phyloP scores from a whole-genome alignment of 192 early-diverging fungal species.

The Umbelopsis vinacea region DNA sequence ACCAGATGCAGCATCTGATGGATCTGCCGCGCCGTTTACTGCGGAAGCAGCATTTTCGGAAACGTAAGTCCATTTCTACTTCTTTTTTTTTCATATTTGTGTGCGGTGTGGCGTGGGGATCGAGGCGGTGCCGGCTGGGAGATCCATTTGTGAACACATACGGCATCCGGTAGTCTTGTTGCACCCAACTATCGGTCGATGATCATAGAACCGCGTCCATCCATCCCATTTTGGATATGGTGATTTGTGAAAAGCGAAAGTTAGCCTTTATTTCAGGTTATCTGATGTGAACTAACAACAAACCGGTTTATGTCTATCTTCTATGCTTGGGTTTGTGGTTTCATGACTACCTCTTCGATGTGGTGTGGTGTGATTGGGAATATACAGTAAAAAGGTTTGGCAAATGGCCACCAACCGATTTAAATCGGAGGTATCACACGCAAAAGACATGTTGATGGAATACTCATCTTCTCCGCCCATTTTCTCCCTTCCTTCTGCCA shows the following conservation, averaged over 20 bases:
- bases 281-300: slow-evolving; percentile 11
- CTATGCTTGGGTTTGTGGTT: not conserved
- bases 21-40: not conserved
- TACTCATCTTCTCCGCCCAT: slow-evolving; percentile 5
- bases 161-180: too few species aligned
- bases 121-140: not conserved
- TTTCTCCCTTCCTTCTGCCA: not conserved
- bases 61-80: slow-evolving; percentile 6
- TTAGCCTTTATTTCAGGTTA: not conserved
- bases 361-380: not conserved
- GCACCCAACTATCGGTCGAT: too few species aligned
- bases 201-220: too few species aligned
- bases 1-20: not conserved
- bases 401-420: slow-evolving; percentile 9
- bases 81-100: not conserved
- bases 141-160: not conserved
- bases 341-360: not conserved
- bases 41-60: slow-evolving; percentile 19
- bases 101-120: not conserved
- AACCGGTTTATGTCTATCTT: slow-evolving; percentile 1
- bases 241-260: not conserved
- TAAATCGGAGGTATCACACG: slow-evolving; percentile 8
- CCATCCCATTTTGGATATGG: not conserved
- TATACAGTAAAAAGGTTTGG: slow-evolving; percentile 6
- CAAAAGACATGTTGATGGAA: slow-evolving; percentile 12